A percentile compares a stretch with the other conserved stretches of the same genome.
Conservation (phyloP, 768 basidiomycete species). For the Suillus fuscotomentosus region DNA sequence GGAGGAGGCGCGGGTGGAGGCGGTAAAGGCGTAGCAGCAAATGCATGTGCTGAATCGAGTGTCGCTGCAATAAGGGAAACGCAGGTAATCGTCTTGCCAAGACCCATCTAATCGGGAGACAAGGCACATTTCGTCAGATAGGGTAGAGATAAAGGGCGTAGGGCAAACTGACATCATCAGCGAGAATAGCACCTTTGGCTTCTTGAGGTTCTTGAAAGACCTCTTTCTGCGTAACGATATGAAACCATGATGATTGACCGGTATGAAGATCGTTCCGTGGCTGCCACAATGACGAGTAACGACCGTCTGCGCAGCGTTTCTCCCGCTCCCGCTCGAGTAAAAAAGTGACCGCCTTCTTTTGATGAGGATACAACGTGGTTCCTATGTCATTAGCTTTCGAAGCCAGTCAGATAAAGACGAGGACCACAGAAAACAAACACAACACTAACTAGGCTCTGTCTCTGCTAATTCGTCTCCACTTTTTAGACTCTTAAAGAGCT, state of each 20-base stretch:
- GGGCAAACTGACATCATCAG: conserved; percentile 81
- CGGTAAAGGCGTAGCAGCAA: conserved; percentile 57
- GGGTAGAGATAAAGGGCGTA: conserved; percentile 10
- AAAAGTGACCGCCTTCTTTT: conserved; percentile 97
- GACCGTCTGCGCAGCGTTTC: conserved; percentile 53
- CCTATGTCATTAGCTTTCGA: conserved; percentile 65
- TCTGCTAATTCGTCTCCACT: conserved; percentile 85
- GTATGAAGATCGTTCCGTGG: conserved; percentile 47
- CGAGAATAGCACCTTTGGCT: conserved; percentile 86
- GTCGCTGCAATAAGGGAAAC: conserved; percentile 93
- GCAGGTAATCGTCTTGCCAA: conserved; percentile 96
- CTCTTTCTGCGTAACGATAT: conserved; percentile 83
- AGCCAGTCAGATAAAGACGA: conserved; percentile 15
- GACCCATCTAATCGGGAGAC: conserved; percentile 72
- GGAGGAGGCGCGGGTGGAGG: conserved; percentile 41
- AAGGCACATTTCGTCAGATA: conserved; percentile 17
- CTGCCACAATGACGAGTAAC: conserved; percentile 74
- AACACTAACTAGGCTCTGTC: conserved; percentile 75
- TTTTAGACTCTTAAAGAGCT: conserved; percentile 86
- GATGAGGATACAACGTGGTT: conserved; percentile 92
- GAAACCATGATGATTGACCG: conserved; percentile 61
- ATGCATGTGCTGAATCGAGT: conserved; percentile 61
- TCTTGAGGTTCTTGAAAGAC: conserved; percentile 63
- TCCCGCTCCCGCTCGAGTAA: conserved; percentile 86
- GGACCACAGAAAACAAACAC: conserved; percentile 14